A percentile compares a stretch with the other conserved stretches of the same genome.
Conservation (phyloP, 129 eudicot genomes). For the Centella asiatica region DNA sequence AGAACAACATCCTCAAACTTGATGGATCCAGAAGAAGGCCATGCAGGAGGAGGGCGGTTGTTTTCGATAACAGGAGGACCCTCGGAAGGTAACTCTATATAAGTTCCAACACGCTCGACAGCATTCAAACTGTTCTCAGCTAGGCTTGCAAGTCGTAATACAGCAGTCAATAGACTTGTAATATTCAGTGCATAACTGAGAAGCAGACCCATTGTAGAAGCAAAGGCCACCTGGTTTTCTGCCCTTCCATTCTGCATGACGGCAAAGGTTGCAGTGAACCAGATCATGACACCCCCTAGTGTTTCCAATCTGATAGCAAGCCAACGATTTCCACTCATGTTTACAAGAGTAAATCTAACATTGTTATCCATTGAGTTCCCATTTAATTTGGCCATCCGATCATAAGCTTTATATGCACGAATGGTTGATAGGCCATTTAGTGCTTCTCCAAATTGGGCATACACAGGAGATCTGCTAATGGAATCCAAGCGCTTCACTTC, state of each 20-base stretch:
- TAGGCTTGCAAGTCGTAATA: constrained; percentile 74
- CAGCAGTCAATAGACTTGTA: constrained; percentile 57
- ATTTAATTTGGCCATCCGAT: constrained; percentile 68
- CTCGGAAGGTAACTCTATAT: constrained; percentile 85
- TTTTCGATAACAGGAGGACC: constrained; percentile 59
- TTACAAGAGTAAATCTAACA: constrained; percentile 72
- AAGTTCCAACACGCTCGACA: constrained; percentile 90
- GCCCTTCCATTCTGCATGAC: constrained; percentile 88
- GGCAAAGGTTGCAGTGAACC: constrained; percentile 94
- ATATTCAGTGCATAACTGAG: constrained; percentile 87
- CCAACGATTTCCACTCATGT: constrained; percentile 93
- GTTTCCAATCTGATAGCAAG: constrained; percentile 84
- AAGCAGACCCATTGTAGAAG: constrained; percentile 92
- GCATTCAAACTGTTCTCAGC: constrained; percentile 94
- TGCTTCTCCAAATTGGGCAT: constrained; percentile 97
- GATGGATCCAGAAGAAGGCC: constrained; percentile 83
- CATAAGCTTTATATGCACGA: constrained; percentile 93
- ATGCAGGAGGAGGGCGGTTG: constrained; percentile 87
- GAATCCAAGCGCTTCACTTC: constrained; percentile 96
- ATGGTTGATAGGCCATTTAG: constrained; percentile 81
- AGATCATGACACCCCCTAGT: constrained; percentile 90
- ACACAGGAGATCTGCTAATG: constrained; percentile 80
- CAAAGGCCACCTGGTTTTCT: constrained; percentile 80
- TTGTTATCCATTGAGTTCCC: constrained; percentile 96
- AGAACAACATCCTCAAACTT: constrained; percentile 73